phyloP scores from a whole-genome alignment of 148 eudicot species.

The Persicaria maculosa region DNA sequence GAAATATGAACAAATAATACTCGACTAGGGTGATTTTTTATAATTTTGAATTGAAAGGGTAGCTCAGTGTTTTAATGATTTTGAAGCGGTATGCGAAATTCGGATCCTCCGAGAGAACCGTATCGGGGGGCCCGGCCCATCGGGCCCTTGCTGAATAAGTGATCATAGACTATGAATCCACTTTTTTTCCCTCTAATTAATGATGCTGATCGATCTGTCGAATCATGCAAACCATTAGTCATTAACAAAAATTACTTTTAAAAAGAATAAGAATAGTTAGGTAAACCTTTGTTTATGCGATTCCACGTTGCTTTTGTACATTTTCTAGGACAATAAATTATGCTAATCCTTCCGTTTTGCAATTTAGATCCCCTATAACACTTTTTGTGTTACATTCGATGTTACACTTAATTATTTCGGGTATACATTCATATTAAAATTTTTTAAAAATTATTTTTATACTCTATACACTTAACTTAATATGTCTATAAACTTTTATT shows the following conservation, averaged over 20 bases:
- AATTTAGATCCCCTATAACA: no score
- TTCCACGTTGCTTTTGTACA: conserved; percentile 3
- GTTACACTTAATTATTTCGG: no score
- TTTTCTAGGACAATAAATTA: neutral
- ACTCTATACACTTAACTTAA: no score
- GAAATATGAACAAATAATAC: no score
- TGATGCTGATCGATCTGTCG: neutral
- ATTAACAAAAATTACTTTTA: neutral
- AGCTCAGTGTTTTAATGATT: no score
- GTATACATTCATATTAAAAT: no score
- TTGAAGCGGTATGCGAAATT: neutral
- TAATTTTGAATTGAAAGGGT: no score
- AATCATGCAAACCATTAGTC: neutral
- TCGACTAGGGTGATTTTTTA: no score
- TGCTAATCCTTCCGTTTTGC: neutral
- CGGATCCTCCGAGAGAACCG: neutral
- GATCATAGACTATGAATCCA: neutral
- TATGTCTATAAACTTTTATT: no score
- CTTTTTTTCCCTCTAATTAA: neutral
- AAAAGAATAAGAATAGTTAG: neutral
- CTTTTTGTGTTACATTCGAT: no score
- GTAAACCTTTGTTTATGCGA: neutral
- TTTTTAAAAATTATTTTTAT: no score
- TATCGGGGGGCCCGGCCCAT: neutral
- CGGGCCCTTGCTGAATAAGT: neutral